Conservation (phyloP, 176 grass and related monocot species). For the Hordeum vulgare region DNA sequence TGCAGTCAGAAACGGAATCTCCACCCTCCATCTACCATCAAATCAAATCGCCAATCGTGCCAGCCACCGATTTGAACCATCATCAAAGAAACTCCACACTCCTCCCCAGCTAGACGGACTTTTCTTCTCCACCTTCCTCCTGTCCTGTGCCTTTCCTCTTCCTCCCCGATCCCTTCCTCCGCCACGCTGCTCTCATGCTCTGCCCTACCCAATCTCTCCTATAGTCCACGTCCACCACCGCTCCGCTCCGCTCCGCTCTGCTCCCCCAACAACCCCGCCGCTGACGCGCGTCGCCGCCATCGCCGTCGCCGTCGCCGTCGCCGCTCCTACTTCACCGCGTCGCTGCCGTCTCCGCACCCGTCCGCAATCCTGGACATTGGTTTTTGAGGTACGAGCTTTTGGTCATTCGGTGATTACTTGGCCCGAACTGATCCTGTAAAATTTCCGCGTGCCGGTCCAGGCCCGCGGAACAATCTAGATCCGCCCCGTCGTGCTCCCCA, state of each 20-base stretch:
- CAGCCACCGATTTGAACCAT: conserved; percentile 13
- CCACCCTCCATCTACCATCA: not conserved
- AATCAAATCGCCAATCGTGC: not conserved
- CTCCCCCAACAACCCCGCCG: not conserved
- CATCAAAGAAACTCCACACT: not conserved
- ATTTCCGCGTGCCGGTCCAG: not conserved
- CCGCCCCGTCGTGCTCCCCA: not conserved
- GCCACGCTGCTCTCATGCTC: conserved; percentile 13
- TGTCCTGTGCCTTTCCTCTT: not conserved
- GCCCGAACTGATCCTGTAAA: not conserved
- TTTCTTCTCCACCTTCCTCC: not conserved
- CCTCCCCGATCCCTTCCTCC: conserved; percentile 6
- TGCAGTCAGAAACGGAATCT: not conserved
- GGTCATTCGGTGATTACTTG: not conserved
- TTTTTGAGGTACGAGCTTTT: not conserved
- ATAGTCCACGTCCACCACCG: too few species aligned
- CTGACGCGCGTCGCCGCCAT: not conserved
- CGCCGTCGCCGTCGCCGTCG: not conserved
- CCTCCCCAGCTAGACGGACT: not conserved
- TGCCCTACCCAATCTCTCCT: not conserved
- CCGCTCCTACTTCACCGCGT: not conserved
- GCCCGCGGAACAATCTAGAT: not conserved
- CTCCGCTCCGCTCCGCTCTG: not conserved
- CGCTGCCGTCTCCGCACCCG: not conserved
- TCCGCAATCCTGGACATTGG: not conserved